Percentiles rank a stretch among this genome's conserved stretches.
Evolutionary conservation across 2,329 filamentous ascomycete species (phyloP).

Genomic region (Ophiobolus disseminans): DNA sequence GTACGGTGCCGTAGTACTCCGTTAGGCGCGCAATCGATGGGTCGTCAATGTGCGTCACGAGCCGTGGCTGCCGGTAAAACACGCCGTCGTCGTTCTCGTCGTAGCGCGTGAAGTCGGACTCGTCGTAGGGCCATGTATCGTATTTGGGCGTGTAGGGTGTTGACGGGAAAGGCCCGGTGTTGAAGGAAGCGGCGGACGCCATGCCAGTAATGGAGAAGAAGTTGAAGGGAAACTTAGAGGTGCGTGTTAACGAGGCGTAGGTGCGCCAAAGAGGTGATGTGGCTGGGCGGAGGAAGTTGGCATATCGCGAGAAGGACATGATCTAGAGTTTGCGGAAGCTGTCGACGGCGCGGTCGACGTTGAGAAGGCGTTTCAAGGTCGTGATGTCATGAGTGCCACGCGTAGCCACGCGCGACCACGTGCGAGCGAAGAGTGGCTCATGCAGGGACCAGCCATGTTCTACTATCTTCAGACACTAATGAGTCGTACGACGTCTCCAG

Average conservation of each 20-base stretch:
- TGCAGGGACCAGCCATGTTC: slow-evolving; percentile 1
- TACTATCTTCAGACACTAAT: background rate
- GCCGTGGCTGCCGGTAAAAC: slow-evolving; percentile 55
- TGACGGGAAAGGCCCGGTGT: slow-evolving; percentile 11
- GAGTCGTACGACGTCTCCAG: background rate
- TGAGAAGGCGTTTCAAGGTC: slow-evolving; percentile 10
- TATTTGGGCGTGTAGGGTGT: slow-evolving; percentile 25
- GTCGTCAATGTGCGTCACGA: slow-evolving; percentile 63
- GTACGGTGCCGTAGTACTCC: slow-evolving; percentile 54
- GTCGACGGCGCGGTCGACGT: background rate
- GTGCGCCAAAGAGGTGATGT: slow-evolving; percentile 6
- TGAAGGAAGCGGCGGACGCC: slow-evolving; percentile 4
- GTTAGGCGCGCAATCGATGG: slow-evolving; percentile 54
- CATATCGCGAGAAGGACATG: slow-evolving; percentile 13
- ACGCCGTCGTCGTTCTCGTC: slow-evolving; percentile 45
- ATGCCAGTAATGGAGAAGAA: slow-evolving; percentile 18
- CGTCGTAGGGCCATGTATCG: slow-evolving; percentile 26
- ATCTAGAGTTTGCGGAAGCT: background rate
- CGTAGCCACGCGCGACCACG: slow-evolving; percentile 25
- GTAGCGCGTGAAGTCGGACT: slow-evolving; percentile 48
- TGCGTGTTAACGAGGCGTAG: slow-evolving; percentile 7
- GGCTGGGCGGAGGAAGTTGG: background rate
- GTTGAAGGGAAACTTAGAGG: slow-evolving; percentile 13
- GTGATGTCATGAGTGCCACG: slow-evolving; percentile 36
- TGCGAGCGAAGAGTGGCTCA: slow-evolving; percentile 8